Evolutionary conservation across 208 protist genomes (phyloP).

Genomic region (Borovskyia barvae): DNA sequence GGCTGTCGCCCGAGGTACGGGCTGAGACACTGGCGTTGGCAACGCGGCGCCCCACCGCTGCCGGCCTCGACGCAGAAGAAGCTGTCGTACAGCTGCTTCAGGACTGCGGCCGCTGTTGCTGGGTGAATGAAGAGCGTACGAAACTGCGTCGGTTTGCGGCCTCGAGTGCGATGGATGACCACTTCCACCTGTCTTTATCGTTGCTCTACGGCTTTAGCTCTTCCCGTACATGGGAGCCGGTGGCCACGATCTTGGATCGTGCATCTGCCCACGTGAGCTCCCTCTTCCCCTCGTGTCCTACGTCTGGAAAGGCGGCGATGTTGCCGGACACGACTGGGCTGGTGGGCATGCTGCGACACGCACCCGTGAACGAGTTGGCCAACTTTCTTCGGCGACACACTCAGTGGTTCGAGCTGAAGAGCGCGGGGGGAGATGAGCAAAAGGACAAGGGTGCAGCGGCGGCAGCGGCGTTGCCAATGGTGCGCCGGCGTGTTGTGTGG

Average conservation of each 20-base stretch:
- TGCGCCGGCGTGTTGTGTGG: constrained; percentile 37
- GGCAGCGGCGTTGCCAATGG: constrained; percentile 31
- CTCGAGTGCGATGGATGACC: constrained; percentile 55
- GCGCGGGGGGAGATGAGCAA: neutral
- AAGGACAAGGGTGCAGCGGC: constrained; percentile 37
- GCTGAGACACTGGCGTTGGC: constrained; percentile 16
- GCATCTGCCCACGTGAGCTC: constrained; percentile 9
- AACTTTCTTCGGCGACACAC: neutral
- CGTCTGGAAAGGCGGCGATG: neutral
- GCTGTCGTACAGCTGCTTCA: constrained; percentile 28
- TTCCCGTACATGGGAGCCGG: constrained; percentile 17
- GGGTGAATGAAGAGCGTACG: constrained; percentile 38
- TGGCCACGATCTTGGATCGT: constrained; percentile 20
- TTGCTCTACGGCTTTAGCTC: constrained; percentile 31
- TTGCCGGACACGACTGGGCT: constrained; percentile 12
- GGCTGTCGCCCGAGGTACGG: constrained; percentile 10
- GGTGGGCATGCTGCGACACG: constrained; percentile 17
- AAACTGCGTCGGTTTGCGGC: constrained; percentile 50
- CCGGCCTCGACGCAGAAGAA: neutral
- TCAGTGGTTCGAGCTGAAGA: constrained; percentile 9
- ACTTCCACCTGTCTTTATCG: constrained; percentile 36
- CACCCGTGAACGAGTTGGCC: neutral
- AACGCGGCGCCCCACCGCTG: constrained; percentile 10
- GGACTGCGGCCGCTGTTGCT: constrained; percentile 42
- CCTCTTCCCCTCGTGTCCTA: neutral